Evolutionary conservation across 768 basidiomycete genomes (phyloP), one percentile per base, ranked within the genome.

Genomic region (Collybiopsis confluens): DNA sequence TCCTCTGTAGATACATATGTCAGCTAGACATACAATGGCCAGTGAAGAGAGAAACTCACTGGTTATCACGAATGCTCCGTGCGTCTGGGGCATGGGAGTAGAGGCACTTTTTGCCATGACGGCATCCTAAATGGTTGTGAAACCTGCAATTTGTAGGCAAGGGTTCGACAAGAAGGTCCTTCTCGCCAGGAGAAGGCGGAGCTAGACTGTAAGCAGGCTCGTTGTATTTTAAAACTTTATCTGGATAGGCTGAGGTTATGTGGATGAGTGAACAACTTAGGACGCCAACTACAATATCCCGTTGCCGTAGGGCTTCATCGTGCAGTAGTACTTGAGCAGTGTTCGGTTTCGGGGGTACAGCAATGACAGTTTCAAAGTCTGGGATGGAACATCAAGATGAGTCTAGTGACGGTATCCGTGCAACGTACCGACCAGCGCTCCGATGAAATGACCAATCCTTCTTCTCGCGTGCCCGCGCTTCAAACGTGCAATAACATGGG

Each of bases 71-170:
- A 18, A 71, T 61, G 51, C 72, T 74, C 54, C 63, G 66, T 2
- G 51, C 6, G 42, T 76, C 73, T 0, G 72, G 72, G 0, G 70
- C 69, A 48, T 76, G 73, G n/a, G 64, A 69, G 57, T 59, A 73
- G 27, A 50, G 44, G 55, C 74, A 76, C 0, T 41, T 47, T 9
- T 4, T 38, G 2, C 73, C 68, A 3, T 63, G 58, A 26, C 26
- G 58, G 56, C 73, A 73, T 2, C 68, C 68, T 6, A 61, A 56
- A 40, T 67, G 73, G 24, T 76, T 76, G 54, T 73, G 71, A 57
- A 68, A 70, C 54, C 67, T 64, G 62, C 73, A 76, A 38, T n/a
- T 40, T n/a, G 16, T 52, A n/a, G 37, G 37, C 20, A 52, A 24
- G 2, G 41, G 50, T 18, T 41, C 50, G 40, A 21, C 37, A 10